Base-by-base conservation (phyloP, 768 basidiomycete species). In the Agaricus blazei region DNA sequence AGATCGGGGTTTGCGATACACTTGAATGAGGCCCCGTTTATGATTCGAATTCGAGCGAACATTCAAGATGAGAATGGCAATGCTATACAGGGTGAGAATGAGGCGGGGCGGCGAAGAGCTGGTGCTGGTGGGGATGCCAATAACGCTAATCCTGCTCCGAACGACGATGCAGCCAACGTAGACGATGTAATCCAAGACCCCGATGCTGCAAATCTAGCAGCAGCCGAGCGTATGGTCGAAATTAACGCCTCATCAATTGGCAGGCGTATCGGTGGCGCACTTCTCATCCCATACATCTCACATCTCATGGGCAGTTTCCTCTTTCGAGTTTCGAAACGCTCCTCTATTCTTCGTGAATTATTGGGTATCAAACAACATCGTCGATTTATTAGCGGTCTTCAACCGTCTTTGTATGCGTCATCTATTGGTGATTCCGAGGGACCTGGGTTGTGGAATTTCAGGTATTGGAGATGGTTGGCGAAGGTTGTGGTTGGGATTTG, bases 211-310 rank as follows among this genome's bases (percentile, higher is more conserved):
- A 79, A 69, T 0, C 64, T 72, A 9, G 69, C 67, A 48, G 84
- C 77, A 2, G 83, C 84, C 1, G 79, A 83, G 60, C 78, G 80
- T 58, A 77, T 81, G 41, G 78, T 87, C 51, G 75, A 78, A 41
- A 70, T 83, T 60, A 79, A 81, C 19, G 76, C 80, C 15, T 72
- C 79, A 15, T 83, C 85, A 0, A 63, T 89, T 3, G 88, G 88
- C 1, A 79, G 87, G 11, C 71, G 81, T 61, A 67, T 91, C 46
- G 85, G 84, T 23, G 87, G 88, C 3, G 87, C 88, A 0, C 69
- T 91, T 15, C 69, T 85, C 56, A 74, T 87, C 49, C 89, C 89
- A 0, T 76, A 77, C 7, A 81, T 91, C 59, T 78, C 89, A 23
- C 81, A 71, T 46, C 60, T 73, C 45, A 87, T 88, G 86, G 89